A percentile compares a stretch with the other conserved stretches of the same genome.
Conservation (phyloP, 768 basidiomycete genomes). For the Amanita inopinata region DNA sequence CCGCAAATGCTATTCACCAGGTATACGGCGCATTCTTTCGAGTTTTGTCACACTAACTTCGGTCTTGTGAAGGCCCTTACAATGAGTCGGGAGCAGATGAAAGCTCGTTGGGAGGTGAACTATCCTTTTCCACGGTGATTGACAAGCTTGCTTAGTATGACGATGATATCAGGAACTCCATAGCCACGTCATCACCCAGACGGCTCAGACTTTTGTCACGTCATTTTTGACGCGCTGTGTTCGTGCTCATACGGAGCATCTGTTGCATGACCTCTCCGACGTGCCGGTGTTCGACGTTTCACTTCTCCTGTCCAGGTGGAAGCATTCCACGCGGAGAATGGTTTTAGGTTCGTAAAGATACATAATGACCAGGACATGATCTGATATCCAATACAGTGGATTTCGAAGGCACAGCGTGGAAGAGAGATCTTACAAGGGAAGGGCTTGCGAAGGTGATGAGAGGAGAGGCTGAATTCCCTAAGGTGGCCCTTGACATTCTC, state of each 20-base stretch:
- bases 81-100: constrained; percentile 67
- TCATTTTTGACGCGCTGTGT: constrained; percentile 70
- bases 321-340: constrained; percentile 53
- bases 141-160: neutral
- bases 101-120: constrained; percentile 65
- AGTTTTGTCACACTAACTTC: constrained; percentile 10
- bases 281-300: constrained; percentile 26
- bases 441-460: constrained; percentile 30
- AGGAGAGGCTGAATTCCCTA: constrained; percentile 19
- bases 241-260: constrained; percentile 65
- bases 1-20: constrained; percentile 69
- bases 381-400: constrained; percentile 31
- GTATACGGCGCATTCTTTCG: constrained; percentile 9
- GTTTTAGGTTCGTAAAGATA: constrained; percentile 27
- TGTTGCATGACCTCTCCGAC: constrained; percentile 25
- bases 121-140: neutral
- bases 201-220: constrained; percentile 74
- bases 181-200: constrained; percentile 78
- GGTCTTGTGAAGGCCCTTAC: constrained; percentile 45
- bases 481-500: constrained; percentile 38
- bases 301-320: constrained; percentile 57
- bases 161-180: constrained; percentile 49
- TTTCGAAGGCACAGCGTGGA: constrained; percentile 76
- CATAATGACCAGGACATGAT: neutral
- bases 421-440: constrained; percentile 40